Percentiles rank a stretch among this genome's conserved stretches.
Conservation (phyloP, 371 early-diverging fungal genomes). For the Entomophthora muscae region DNA sequence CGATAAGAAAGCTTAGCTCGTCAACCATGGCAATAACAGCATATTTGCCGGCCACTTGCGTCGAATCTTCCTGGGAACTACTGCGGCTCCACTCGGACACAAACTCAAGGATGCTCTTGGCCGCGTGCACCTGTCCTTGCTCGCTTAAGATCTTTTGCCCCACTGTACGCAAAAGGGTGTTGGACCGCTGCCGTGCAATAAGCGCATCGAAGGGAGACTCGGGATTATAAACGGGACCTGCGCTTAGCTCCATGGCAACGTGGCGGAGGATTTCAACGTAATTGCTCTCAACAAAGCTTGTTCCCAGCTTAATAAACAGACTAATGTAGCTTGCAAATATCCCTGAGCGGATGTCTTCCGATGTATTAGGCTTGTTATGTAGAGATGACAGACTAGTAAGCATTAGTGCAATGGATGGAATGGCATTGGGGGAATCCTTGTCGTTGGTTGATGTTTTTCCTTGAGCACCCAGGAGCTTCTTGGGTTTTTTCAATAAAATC, state of each 20-base stretch:
- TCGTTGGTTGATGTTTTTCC: background rate
- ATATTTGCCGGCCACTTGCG: conserved; percentile 17
- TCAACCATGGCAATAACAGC: conserved; percentile 46
- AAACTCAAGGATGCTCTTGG: background rate
- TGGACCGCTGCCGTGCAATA: conserved; percentile 2
- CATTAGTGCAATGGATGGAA: background rate
- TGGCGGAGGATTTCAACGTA: conserved; percentile 5
- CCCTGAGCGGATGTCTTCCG: conserved; percentile 1
- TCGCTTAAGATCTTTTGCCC: conserved; percentile 6
- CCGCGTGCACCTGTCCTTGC: conserved; percentile 8
- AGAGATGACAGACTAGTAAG: background rate
- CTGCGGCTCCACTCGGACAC: conserved; percentile 1
- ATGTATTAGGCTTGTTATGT: background rate
- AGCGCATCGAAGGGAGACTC: conserved; percentile 6
- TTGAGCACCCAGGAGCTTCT: background rate
- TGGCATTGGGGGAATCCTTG: background rate
- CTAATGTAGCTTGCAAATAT: conserved; percentile 1
- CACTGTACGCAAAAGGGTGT: background rate
- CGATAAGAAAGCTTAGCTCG: conserved; percentile 46
- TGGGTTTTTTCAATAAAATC: conserved; percentile 1
- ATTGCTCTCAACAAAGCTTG: conserved; percentile 6
- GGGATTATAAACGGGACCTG: background rate
- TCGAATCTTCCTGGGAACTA: background rate
- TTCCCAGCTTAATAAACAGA: conserved; percentile 7
- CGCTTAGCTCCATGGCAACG: background rate